These are phyloP conservation scores for Phialocephala subalpina DNA, from an alignment of 2,329 filamentous ascomycete genomes.

Conservation along the genomic window DNA sequence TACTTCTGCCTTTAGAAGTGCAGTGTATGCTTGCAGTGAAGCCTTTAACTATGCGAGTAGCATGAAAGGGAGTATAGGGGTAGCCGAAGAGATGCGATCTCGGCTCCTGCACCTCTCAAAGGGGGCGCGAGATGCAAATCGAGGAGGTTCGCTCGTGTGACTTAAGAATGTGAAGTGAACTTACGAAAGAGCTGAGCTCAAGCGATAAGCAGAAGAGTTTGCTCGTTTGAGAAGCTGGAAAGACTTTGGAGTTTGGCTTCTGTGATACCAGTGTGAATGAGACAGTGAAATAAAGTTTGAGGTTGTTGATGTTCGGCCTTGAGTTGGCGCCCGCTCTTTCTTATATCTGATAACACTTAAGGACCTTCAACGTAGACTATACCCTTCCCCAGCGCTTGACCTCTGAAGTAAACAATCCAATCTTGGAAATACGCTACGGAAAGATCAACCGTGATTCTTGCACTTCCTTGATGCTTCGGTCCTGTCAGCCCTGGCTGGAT, in stretches of 20 bases:
- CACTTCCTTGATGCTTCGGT: slow-evolving; percentile 40
- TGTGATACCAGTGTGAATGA: not conserved
- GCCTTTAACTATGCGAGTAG: not conserved
- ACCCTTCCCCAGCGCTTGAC: slow-evolving; percentile 10
- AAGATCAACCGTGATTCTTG: slow-evolving; percentile 39
- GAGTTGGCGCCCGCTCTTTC: not conserved
- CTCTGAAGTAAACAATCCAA: slow-evolving; percentile 34
- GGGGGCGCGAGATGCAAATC: not conserved
- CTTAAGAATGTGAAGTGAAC: not conserved
- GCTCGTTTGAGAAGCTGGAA: not conserved
- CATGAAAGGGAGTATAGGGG: not conserved
- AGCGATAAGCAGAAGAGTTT: not conserved
- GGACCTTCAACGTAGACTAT: not conserved
- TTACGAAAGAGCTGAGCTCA: not conserved
- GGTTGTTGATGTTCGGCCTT: not conserved
- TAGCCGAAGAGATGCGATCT: not conserved
- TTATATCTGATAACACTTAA: slow-evolving; percentile 1
- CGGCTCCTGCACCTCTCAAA: not conserved
- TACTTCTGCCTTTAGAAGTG: not conserved
- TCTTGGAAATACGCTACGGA: slow-evolving; percentile 40
- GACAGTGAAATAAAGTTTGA: not conserved
- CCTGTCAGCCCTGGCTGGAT: slow-evolving; percentile 35
- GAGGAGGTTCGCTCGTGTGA: not conserved
- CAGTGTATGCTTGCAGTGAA: not conserved
- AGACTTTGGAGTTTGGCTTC: not conserved